phyloP scores from a whole-genome alignment of 108 stramenopile genomes.

The Skeletonema potamos region DNA sequence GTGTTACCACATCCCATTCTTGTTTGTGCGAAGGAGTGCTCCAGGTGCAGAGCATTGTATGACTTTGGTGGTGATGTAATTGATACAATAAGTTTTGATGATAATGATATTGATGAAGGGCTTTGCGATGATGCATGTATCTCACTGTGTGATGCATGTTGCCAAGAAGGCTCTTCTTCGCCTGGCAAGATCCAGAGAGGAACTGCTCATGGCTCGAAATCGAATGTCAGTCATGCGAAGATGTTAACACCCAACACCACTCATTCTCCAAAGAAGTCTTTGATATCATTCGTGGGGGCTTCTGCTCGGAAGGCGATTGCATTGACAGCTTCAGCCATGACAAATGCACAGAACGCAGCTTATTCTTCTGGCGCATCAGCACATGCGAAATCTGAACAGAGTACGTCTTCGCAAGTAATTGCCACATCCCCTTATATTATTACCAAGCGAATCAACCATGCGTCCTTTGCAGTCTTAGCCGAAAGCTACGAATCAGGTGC shows the following conservation, averaged over 20 bases:
- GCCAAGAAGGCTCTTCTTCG: not conserved
- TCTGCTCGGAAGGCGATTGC: slow-evolving; percentile 35
- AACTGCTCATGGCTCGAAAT: not conserved
- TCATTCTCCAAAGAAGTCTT: slow-evolving; percentile 10
- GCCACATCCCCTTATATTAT: slow-evolving; percentile 42
- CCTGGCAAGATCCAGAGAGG: not conserved
- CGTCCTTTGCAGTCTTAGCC: slow-evolving; percentile 62
- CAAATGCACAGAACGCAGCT: slow-evolving; percentile 8
- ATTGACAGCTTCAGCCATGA: slow-evolving; percentile 11
- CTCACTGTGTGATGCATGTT: slow-evolving; percentile 7
- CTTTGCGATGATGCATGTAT: not conserved
- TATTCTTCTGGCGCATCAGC: slow-evolving; percentile 34
- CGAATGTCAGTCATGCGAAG: not conserved
- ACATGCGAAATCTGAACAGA: slow-evolving; percentile 22
- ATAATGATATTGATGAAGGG: slow-evolving; percentile 15
- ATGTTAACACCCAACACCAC: not conserved
- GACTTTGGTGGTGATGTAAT: slow-evolving; percentile 30
- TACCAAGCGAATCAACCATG: slow-evolving; percentile 52
- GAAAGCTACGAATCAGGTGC: slow-evolving; percentile 44
- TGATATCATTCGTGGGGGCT: slow-evolving; percentile 32
- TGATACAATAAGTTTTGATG: slow-evolving; percentile 8
- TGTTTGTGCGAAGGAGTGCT: slow-evolving; percentile 25
- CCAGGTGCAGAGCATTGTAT: slow-evolving; percentile 9
- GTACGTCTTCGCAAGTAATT: slow-evolving; percentile 23
- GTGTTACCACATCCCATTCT: slow-evolving; percentile 80